Conservation (phyloP, 1,139 yeast genomes). For the Kodamaea plutei region DNA sequence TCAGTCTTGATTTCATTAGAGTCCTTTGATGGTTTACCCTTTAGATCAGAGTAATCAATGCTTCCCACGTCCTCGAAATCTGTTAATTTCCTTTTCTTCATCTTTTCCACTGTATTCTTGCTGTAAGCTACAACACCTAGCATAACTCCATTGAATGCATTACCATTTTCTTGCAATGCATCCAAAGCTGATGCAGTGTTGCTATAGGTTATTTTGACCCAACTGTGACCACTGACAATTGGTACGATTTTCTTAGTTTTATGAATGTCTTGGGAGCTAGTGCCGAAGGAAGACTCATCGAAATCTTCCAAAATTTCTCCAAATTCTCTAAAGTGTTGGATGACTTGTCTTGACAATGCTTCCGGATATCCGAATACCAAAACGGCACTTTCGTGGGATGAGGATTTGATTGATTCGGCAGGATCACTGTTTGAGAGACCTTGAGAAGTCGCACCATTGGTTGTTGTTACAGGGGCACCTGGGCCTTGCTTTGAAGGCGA, state of each 20-base stretch:
- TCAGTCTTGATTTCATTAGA: constrained; percentile 4
- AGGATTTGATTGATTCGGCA: constrained; percentile 19
- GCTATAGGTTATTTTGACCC: constrained; percentile 85
- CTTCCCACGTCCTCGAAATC: constrained; percentile 55
- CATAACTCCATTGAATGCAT: constrained; percentile 62
- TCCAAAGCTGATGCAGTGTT: constrained; percentile 73
- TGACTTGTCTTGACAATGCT: constrained; percentile 58
- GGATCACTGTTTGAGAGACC: constrained; percentile 1
- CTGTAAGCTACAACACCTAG: constrained; percentile 76
- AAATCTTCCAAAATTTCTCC: constrained; percentile 81
- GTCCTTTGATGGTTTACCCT: constrained; percentile 4
- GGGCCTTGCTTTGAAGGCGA: constrained; percentile 8
- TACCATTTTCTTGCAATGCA: constrained; percentile 81
- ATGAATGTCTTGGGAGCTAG: not conserved
- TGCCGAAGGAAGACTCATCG: constrained; percentile 26
- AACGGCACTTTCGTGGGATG: constrained; percentile 56
- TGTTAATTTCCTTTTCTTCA: constrained; percentile 52
- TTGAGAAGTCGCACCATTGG: not conserved
- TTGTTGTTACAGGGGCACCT: constrained; percentile 1
- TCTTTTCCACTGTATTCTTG: constrained; percentile 56
- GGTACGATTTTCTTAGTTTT: constrained; percentile 37
- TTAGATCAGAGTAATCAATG: constrained; percentile 9
- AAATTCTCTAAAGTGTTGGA: constrained; percentile 73
- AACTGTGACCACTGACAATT: constrained; percentile 76
- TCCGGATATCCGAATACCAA: constrained; percentile 90